Percentiles rank a stretch among this genome's conserved stretches.
phyloP scores from a whole-genome alignment of 176 grass and related monocot genomes.

The Triticum turgidum region DNA sequence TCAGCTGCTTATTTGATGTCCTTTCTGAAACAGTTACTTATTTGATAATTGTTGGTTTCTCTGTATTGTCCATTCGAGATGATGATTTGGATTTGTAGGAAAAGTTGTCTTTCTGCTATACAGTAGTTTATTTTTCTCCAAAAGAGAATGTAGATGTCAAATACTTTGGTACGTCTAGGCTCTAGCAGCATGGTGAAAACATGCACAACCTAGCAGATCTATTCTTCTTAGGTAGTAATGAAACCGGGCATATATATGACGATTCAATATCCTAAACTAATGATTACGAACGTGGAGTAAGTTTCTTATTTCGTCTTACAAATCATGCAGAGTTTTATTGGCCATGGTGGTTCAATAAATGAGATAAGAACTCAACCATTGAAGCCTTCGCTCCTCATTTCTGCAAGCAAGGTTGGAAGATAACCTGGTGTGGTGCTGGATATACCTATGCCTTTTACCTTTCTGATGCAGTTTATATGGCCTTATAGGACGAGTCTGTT shows the following conservation, averaged over 20 bases:
- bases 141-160: not conserved
- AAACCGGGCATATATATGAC: not conserved
- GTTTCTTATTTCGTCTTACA: constrained; percentile 14
- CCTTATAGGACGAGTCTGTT: constrained; percentile 85
- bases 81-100: constrained; percentile 11
- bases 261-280: constrained; percentile 9
- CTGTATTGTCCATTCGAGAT: not conserved
- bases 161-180: not conserved
- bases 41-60: constrained; percentile 4
- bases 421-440: not conserved
- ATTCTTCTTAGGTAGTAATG: not conserved
- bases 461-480: constrained; percentile 24
- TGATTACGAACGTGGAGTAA: not conserved
- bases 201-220: not conserved
- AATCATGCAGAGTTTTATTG: constrained; percentile 70
- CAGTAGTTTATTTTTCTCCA: not conserved
- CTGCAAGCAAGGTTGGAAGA: constrained; percentile 83
- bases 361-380: constrained; percentile 81
- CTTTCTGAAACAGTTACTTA: not conserved
- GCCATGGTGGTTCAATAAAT: constrained; percentile 77
- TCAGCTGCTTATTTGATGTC: not conserved
- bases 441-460: not conserved
- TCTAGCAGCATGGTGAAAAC: not conserved
- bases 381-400: constrained; percentile 83
- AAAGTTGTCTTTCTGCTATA: not conserved